Evolutionary conservation across 208 protist species (phyloP).

Genomic region (Wallacemonas sp.): DNA sequence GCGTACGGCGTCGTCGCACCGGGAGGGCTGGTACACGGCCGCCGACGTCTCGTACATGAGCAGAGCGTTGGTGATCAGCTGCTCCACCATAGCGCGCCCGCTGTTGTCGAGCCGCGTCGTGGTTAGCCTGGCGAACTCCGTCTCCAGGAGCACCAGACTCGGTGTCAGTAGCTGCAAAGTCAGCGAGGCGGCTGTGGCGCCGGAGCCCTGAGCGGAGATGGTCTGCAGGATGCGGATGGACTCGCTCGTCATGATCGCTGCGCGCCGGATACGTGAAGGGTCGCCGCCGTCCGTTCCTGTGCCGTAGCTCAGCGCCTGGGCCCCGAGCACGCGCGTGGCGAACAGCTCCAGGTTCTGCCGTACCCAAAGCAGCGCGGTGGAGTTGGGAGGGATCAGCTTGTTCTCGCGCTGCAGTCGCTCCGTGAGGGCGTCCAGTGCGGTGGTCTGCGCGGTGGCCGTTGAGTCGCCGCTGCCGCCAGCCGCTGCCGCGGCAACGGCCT

Average conservation of each 20-base stretch:
- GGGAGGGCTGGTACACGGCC: constrained; percentile 25
- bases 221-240: constrained; percentile 51
- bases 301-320: constrained; percentile 75
- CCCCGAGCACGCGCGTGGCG: constrained; percentile 59
- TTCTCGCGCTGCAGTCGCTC: constrained; percentile 5
- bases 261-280: constrained; percentile 70
- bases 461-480: not conserved
- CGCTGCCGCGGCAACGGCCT: not conserved
- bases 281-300: constrained; percentile 76
- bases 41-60: constrained; percentile 28
- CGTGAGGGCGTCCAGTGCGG: not conserved
- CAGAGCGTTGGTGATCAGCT: constrained; percentile 43
- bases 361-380: constrained; percentile 76
- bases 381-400: constrained; percentile 59
- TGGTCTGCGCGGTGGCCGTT: not conserved
- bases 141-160: constrained; percentile 66
- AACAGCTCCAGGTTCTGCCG: constrained; percentile 63
- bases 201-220: constrained; percentile 46
- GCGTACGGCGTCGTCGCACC: constrained; percentile 58
- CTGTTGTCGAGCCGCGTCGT: constrained; percentile 42
- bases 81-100: constrained; percentile 62
- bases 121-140: constrained; percentile 61
- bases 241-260: constrained; percentile 58
- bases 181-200: constrained; percentile 68
- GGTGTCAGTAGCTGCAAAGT: constrained; percentile 65